Conservation (phyloP, 2,329 filamentous ascomycete genomes). For the Diaporthe aspalathi region DNA sequence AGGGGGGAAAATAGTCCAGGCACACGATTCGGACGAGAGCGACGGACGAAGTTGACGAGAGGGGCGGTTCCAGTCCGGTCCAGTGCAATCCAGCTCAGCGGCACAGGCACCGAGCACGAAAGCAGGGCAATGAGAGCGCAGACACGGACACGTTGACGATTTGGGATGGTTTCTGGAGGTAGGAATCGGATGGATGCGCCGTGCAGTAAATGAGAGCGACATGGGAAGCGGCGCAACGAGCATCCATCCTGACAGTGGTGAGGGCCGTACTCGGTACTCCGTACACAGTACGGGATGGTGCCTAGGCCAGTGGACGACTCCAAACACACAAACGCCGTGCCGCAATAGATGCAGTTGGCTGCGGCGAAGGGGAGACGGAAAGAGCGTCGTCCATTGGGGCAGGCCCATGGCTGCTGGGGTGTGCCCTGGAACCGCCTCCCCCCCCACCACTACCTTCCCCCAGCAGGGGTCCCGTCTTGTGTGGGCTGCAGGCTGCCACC, state of each 20-base stretch:
- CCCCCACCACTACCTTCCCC: too few relatives aligned
- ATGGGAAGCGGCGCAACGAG: conserved; percentile 4
- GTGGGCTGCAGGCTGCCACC: conserved; percentile 13
- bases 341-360: conserved; percentile 17
- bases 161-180: not conserved
- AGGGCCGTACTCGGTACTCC: too few relatives aligned
- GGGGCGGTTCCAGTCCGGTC: not conserved
- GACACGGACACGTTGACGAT: not conserved
- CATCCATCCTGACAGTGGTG: conserved; percentile 4
- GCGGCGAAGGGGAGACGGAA: conserved; percentile 12
- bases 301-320: not conserved
- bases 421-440: conserved; percentile 8
- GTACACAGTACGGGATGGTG: not conserved
- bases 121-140: not conserved
- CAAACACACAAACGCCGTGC: too few relatives aligned
- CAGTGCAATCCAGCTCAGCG: conserved; percentile 5
- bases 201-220: conserved; percentile 12
- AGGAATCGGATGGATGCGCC: conserved; percentile 25
- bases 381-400: conserved; percentile 15
- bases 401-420: conserved; percentile 3
- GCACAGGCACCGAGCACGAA: not conserved
- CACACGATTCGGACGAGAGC: not conserved
- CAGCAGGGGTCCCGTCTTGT: conserved; percentile 1
- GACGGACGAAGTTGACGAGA: not conserved
- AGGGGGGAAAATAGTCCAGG: too few relatives aligned